These are phyloP conservation scores for Populus ilicifolia DNA, from an alignment of 345 rosid genomes.

Conservation along the genomic window DNA sequence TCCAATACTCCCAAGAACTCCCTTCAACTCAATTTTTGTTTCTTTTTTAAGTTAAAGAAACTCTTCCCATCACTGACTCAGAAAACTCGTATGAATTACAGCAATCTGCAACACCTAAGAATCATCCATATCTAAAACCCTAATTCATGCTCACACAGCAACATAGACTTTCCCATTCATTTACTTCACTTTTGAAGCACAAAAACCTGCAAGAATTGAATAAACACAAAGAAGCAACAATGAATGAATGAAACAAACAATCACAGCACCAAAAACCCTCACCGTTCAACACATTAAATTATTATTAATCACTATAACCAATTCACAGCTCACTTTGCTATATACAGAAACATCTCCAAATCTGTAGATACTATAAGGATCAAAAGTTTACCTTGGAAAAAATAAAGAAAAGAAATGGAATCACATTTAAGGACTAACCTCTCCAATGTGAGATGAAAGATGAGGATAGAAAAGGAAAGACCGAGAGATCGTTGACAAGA, in stretches of 20 bases:
- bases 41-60: background rate
- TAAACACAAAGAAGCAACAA: background rate
- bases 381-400: background rate
- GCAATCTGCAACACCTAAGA: background rate
- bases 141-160: background rate
- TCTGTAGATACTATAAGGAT: background rate
- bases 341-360: background rate
- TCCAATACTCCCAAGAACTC: slow-evolving; percentile 21
- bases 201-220: background rate
- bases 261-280: background rate
- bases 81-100: background rate
- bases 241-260: background rate
- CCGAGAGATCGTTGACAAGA: slow-evolving; percentile 31
- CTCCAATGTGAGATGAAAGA: slow-evolving; percentile 4
- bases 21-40: background rate
- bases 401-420: background rate
- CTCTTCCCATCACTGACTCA: background rate
- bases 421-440: slow-evolving; percentile 13
- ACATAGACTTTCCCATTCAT: background rate
- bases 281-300: background rate
- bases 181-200: background rate
- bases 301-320: background rate
- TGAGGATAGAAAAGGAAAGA: slow-evolving; percentile 18
- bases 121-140: background rate
- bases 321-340: background rate